Percentiles rank a stretch among this genome's conserved stretches.
Evolutionary conservation across 2,329 filamentous ascomycete species (phyloP).

Genomic region (Penicillium rolfsii): DNA sequence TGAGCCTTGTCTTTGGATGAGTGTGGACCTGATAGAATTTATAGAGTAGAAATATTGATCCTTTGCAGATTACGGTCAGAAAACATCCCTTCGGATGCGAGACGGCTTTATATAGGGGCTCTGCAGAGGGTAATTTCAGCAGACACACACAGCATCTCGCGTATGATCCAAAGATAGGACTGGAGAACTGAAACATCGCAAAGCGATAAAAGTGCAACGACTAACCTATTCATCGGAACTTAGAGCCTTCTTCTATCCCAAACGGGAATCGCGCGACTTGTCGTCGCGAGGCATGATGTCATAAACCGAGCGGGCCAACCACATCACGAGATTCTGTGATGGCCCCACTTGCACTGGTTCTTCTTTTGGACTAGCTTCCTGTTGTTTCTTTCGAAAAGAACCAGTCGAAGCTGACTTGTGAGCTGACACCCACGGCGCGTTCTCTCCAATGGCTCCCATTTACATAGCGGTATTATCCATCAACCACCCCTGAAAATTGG

Average conservation of each 20-base stretch:
- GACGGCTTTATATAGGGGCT: conserved; percentile 7
- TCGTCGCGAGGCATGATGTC: conserved; percentile 21
- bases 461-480: not conserved
- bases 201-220: conserved; percentile 12
- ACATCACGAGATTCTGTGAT: not conserved
- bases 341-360: not conserved
- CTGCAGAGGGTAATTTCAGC: not conserved
- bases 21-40: not conserved
- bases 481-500: not conserved
- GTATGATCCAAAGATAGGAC: conserved; percentile 18
- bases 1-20: not conserved
- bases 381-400: not conserved
- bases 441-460: not conserved
- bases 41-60: not conserved
- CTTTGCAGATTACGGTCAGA: not conserved
- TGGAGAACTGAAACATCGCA: conserved; percentile 19
- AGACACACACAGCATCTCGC: not conserved
- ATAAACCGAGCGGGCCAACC: conserved; percentile 30
- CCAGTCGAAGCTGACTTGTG: not conserved
- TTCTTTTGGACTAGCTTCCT: not conserved
- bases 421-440: not conserved
- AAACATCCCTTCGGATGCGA: not conserved
- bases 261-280: conserved; percentile 17
- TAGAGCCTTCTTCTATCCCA: conserved; percentile 19
- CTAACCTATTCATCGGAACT: conserved; percentile 8